Conservation (phyloP, 306 rosid genomes). For the Senna siamea region DNA sequence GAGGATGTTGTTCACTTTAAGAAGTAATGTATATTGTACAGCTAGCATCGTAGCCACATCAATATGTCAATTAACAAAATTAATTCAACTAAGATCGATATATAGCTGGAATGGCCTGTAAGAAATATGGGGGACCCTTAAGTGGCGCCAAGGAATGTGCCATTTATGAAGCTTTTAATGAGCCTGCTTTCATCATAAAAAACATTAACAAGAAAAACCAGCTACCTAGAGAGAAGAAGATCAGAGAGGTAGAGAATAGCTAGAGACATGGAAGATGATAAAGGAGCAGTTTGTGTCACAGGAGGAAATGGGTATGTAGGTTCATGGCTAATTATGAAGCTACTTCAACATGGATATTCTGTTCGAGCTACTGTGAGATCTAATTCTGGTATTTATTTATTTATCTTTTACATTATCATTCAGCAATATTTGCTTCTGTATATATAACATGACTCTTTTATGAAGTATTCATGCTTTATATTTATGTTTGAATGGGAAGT, state of each 20-base stretch:
- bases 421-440: too few species aligned
- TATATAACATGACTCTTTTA: too few species aligned
- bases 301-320: slow-evolving; percentile 67
- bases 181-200: not conserved
- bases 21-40: too few species aligned
- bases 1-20: too few species aligned
- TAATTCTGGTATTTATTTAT: slow-evolving; percentile 49
- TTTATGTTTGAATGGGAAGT: too few species aligned
- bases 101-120: slow-evolving; percentile 37
- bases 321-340: slow-evolving; percentile 66
- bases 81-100: not conserved
- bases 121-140: slow-evolving; percentile 25
- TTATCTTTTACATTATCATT: too few species aligned
- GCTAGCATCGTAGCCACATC: slow-evolving; percentile 7
- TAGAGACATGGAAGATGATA: slow-evolving; percentile 39
- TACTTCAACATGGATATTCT: slow-evolving; percentile 59
- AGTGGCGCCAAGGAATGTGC: slow-evolving; percentile 34
- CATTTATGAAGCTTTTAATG: slow-evolving; percentile 15
- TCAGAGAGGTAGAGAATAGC: not conserved
- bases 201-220: not conserved
- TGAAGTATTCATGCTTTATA: too few species aligned
- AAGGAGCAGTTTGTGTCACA: slow-evolving; percentile 62
- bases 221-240: not conserved
- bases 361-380: slow-evolving; percentile 59
- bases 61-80: slow-evolving; percentile 14